Conservation (phyloP, 768 basidiomycete genomes). For the Nevesoporus exiguus region DNA sequence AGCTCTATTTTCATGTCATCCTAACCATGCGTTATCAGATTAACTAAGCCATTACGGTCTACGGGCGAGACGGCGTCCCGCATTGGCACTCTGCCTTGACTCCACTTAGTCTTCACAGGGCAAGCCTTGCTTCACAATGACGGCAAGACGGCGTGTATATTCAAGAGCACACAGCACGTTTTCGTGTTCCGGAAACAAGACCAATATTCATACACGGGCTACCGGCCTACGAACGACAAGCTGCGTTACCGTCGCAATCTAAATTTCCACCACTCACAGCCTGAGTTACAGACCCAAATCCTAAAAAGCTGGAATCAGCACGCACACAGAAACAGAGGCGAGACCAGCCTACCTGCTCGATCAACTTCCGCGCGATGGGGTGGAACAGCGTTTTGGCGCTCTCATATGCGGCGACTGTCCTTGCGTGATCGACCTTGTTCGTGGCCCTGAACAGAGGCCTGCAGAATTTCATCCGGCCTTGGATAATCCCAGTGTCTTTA, state of each 20-base stretch:
- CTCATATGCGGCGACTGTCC: constrained; percentile 37
- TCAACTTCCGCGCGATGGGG: constrained; percentile 48
- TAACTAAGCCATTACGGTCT: too few relatives aligned
- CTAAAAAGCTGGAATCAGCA: neutral
- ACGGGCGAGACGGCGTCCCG: too few relatives aligned
- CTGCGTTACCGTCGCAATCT: too few relatives aligned
- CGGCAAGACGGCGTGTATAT: too few relatives aligned
- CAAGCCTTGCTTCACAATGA: too few relatives aligned
- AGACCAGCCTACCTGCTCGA: constrained; percentile 41
- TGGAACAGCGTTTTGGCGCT: constrained; percentile 40
- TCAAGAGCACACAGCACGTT: too few relatives aligned
- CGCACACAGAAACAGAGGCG: neutral
- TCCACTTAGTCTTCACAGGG: too few relatives aligned
- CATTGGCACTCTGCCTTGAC: too few relatives aligned
- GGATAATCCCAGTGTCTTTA: constrained; percentile 38
- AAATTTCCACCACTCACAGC: neutral
- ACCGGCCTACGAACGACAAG: neutral
- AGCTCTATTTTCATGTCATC: too few relatives aligned
- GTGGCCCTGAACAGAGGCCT: constrained; percentile 43
- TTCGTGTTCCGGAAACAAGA: too few relatives aligned
- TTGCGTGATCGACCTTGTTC: constrained; percentile 34
- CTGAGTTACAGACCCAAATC: neutral
- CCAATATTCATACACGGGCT: neutral
- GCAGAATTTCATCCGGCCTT: constrained; percentile 58
- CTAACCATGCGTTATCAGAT: too few relatives aligned